Conservation (phyloP, 2,329 filamentous ascomycete genomes). For the Fusarium sp. region DNA sequence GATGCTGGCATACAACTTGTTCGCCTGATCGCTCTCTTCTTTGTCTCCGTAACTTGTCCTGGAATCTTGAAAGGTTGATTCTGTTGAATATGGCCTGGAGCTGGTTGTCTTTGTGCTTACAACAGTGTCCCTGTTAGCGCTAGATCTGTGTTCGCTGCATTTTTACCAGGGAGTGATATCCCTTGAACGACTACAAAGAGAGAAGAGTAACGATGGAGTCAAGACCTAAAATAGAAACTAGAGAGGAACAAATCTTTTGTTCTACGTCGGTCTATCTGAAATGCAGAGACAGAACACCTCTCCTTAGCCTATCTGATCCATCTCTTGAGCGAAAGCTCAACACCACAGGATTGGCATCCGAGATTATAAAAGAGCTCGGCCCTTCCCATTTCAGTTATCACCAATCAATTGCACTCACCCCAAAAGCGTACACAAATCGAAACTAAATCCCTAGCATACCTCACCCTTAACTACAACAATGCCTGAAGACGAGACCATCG, state of each 20-base stretch:
- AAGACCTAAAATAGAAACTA: background rate
- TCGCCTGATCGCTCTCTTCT: background rate
- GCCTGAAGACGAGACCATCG: background rate
- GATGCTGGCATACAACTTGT: background rate
- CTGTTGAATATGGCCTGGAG: background rate
- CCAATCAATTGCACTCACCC: background rate
- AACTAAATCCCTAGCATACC: background rate
- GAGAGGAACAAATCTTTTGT: background rate
- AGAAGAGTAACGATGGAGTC: background rate
- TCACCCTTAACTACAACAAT: background rate
- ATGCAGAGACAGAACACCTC: too few species aligned
- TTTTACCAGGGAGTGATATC: background rate
- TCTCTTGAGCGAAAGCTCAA: background rate
- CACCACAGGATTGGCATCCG: background rate
- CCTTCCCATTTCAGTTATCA: too few species aligned
- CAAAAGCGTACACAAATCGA: background rate
- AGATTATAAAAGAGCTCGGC: too few species aligned
- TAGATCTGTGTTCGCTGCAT: background rate
- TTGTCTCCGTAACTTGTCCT: background rate
- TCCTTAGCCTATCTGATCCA: background rate
- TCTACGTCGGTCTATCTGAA: too few species aligned
- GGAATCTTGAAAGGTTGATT: background rate
- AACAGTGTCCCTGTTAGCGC: background rate
- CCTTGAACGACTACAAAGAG: background rate
- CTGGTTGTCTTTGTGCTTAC: background rate